phyloP scores from a whole-genome alignment of 345 rosid species.

The Laguncularia racemosa region DNA sequence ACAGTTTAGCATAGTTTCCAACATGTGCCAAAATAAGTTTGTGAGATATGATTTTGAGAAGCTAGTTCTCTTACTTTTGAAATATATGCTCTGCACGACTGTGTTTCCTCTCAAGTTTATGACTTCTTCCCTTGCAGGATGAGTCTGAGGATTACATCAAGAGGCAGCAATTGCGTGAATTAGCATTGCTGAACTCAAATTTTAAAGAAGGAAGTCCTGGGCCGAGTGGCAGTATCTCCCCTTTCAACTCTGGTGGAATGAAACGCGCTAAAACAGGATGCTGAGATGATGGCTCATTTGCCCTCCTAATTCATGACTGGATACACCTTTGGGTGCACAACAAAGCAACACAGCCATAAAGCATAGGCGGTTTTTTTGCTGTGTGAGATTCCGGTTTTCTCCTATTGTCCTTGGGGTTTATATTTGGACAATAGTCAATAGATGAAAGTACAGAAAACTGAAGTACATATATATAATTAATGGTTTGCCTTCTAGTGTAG shows the following conservation, averaged over 20 bases:
- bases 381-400: slow-evolving; percentile 33
- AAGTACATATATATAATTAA: slow-evolving; percentile 11
- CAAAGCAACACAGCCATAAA: slow-evolving; percentile 27
- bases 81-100: background rate
- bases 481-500: slow-evolving; percentile 25
- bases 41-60: too few relatives aligned
- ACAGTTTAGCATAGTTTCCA: too few relatives aligned
- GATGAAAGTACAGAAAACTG: slow-evolving; percentile 3
- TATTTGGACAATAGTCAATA: slow-evolving; percentile 11
- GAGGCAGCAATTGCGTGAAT: slow-evolving; percentile 93
- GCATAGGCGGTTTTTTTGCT: slow-evolving; percentile 29
- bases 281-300: slow-evolving; percentile 25
- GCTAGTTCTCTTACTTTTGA: too few relatives aligned
- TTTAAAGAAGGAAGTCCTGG: slow-evolving; percentile 96
- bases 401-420: slow-evolving; percentile 17
- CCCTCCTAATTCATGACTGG: slow-evolving; percentile 19
- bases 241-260: slow-evolving; percentile 91
- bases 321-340: slow-evolving; percentile 21
- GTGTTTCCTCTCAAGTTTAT: background rate
- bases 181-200: slow-evolving; percentile 83
- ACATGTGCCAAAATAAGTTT: too few relatives aligned
- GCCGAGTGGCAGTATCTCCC: slow-evolving; percentile 91
- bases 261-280: slow-evolving; percentile 95
- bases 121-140: slow-evolving; percentile 40
- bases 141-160: slow-evolving; percentile 91